These are phyloP conservation scores for cucumber (Cucumis sativus) DNA, from an alignment of 306 rosid genomes.

Conservation along the genomic window DNA sequence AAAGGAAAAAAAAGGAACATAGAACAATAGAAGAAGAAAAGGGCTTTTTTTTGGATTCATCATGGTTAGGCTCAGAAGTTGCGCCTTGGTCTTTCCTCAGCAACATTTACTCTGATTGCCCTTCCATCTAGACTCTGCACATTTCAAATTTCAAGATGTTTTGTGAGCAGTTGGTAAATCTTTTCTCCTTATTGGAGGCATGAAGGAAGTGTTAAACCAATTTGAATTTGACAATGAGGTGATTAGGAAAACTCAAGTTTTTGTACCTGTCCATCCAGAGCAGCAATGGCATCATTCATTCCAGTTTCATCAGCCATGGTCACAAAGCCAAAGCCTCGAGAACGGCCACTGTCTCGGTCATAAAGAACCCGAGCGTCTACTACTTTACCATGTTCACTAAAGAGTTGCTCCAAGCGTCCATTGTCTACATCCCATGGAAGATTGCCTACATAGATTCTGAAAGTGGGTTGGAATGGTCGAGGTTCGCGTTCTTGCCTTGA, in stretches of 20 bases:
- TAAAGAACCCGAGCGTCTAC: constrained; percentile 56
- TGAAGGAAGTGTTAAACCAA: neutral
- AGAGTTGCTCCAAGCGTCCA: constrained; percentile 51
- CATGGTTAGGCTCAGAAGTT: constrained; percentile 24
- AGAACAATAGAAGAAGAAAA: neutral
- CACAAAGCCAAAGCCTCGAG: constrained; percentile 97
- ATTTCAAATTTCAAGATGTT: neutral
- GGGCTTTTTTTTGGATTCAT: constrained; percentile 14
- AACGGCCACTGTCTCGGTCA: constrained; percentile 86
- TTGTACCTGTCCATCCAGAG: constrained; percentile 90
- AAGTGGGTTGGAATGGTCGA: constrained; percentile 24
- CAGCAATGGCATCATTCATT: constrained; percentile 77
- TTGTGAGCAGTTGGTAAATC: neutral
- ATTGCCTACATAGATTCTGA: constrained; percentile 71
- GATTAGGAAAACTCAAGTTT: neutral
- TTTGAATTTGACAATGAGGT: neutral
- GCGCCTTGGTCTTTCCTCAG: constrained; percentile 77
- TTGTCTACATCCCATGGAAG: constrained; percentile 81
- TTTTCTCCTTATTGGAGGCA: no score
- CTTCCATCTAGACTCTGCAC: constrained; percentile 74
- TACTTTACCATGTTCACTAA: constrained; percentile 73
- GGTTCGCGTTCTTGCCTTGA: constrained; percentile 47
- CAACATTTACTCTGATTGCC: constrained; percentile 78
- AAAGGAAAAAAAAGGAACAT: neutral
- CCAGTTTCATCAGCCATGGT: constrained; percentile 61